phyloP scores from a whole-genome alignment of 2,329 filamentous ascomycete genomes.

The Aspergillus felis region DNA sequence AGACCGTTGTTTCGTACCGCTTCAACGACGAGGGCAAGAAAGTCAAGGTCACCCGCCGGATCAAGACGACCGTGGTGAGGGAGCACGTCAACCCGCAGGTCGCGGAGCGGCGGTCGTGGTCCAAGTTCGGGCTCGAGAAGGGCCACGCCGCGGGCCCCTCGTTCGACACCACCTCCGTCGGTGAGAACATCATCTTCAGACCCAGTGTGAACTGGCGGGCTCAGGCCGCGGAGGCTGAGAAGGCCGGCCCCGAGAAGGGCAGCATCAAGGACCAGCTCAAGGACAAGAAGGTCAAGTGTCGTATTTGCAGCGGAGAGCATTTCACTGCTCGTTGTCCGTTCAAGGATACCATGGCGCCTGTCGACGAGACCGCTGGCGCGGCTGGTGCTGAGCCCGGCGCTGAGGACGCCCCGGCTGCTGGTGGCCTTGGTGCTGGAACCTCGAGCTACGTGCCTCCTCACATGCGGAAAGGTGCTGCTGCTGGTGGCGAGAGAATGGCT shows the following conservation, averaged over 20 bases:
- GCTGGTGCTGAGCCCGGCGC: constrained; percentile 45
- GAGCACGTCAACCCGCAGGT: constrained; percentile 95
- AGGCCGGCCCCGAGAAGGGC: constrained; percentile 53
- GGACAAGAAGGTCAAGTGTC: constrained; percentile 99
- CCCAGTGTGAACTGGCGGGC: constrained; percentile 93
- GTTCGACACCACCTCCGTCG: constrained; percentile 84
- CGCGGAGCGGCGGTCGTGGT: constrained; percentile 87
- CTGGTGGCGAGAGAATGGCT: constrained; percentile 73
- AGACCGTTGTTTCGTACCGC: constrained; percentile 86
- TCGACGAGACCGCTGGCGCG: constrained; percentile 41
- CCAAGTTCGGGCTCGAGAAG: constrained; percentile 87
- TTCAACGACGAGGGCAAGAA: constrained; percentile 93
- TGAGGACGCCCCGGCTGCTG: constrained; percentile 45
- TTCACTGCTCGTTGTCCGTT: constrained; percentile 98
- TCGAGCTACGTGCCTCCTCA: constrained; percentile 94
- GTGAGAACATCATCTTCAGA: constrained; percentile 97
- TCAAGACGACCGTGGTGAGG: constrained; percentile 86
- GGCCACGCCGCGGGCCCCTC: constrained; percentile 80
- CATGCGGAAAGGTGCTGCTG: constrained; percentile 64
- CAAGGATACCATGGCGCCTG: constrained; percentile 96
- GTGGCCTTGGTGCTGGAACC: constrained; percentile 61
- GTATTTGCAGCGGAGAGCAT: constrained; percentile 98
- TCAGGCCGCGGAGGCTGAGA: constrained; percentile 68
- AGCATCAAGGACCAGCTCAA: constrained; percentile 68
- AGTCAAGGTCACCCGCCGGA: constrained; percentile 93